A percentile compares a stretch with the other conserved stretches of the same genome.
Evolutionary conservation across 1,139 yeast genomes (phyloP).

Genomic region (Yamadazyma pseudoaaseri): DNA sequence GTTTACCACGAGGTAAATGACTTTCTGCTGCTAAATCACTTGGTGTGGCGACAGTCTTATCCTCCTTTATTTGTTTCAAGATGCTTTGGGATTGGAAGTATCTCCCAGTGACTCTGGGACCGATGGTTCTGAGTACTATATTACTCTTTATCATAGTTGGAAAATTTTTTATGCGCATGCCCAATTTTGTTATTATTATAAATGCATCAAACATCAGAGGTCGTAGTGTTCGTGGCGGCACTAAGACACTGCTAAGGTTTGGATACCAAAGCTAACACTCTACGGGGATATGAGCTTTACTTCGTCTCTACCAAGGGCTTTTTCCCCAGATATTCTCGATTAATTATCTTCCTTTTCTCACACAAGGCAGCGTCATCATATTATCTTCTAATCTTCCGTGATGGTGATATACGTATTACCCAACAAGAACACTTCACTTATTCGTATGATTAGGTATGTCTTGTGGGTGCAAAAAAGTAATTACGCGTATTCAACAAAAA

Average conservation of each 20-base stretch:
- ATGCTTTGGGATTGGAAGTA: conserved; percentile 14
- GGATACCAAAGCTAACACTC: not conserved
- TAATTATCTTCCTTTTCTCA: too few species aligned
- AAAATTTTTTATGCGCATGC: conserved; percentile 3
- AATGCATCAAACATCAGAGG: not conserved
- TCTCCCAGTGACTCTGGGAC: not conserved
- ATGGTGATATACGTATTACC: too few species aligned
- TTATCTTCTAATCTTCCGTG: too few species aligned
- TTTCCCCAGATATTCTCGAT: too few species aligned
- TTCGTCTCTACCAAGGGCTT: too few species aligned
- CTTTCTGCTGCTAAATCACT: conserved; percentile 48
- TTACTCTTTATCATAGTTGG: conserved; percentile 5
- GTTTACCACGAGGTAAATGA: conserved; percentile 45
- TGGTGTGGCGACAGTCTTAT: conserved; percentile 30
- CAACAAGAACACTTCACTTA: too few species aligned
- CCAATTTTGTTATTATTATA: too few species aligned
- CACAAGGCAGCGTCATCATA: too few species aligned
- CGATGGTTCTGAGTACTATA: not conserved
- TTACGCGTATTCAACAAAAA: conserved; percentile 3
- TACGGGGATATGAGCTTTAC: too few species aligned
- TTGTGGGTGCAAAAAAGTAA: conserved; percentile 4
- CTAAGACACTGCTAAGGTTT: not conserved
- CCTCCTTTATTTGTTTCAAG: conserved; percentile 12
- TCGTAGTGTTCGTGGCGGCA: not conserved
- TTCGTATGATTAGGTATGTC: too few species aligned